Base-by-base conservation (phyloP, 768 basidiomycete species). In the Harrya chromipes region DNA sequence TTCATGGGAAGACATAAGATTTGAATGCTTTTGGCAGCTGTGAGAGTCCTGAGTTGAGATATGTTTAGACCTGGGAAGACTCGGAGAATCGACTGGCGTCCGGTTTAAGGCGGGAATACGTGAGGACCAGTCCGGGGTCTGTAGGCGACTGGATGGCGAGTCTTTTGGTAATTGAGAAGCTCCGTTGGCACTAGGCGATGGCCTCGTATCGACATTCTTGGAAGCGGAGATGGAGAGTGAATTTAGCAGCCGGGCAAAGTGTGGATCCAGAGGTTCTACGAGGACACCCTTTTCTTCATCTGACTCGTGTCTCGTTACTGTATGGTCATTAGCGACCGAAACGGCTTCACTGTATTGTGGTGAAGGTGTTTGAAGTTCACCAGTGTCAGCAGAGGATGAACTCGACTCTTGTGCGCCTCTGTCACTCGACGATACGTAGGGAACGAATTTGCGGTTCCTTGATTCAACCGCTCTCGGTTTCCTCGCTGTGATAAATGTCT, bases 231-330 rank as follows among this genome's bases (percentile, higher is more conserved):
- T 65, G 7, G 81, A 80, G 43, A 89, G 71, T 6, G 80, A 80
- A 39, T 74, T 79, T 43, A 90, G 70, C 8, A 90, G 72, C 26
- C 80, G 76, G 17, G 86, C 85, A 62, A 90, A 79, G 54, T 88
- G 85, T 27, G 85, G 83, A 61, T 89, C 85, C 55, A 85, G 66
- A 43, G 67, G 52, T 37, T 72, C 67, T 17, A 68, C 49, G 21
- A 40, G 67, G 46, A 36, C 35, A 14, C 39, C 51, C 40, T 54
- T 61, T 59, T 54, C 66, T 29, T 71, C 67, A 38, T 70, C 70
- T n/a, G 67, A 65, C 43, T 71, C 62, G 47, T 64, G 66, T 26
- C 67, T 63, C 4, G 57, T 56, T 12, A 53, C 40, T 24, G 55
- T 48, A 46, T 19, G 54, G 49, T 19, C 46, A 52, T 61, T 49